Base-by-base conservation (phyloP, 257 asterid genomes). In the Euphrasia confusa region DNA sequence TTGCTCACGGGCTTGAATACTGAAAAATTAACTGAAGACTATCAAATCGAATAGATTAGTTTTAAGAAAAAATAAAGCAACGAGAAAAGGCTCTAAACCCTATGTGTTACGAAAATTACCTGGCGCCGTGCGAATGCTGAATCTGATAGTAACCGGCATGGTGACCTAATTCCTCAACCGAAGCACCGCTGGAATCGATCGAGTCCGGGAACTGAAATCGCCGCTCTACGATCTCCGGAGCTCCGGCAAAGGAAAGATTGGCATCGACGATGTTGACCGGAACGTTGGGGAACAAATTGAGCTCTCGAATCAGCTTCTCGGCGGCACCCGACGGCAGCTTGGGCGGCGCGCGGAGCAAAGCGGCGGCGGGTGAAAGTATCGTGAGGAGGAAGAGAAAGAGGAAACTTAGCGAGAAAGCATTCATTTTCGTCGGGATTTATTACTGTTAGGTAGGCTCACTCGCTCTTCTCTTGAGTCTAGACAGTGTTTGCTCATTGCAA, bases 141-240 rank as follows among this genome's bases (percentile, higher is more conserved):
- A 90, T 83, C 74, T 85, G 66, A 68, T 83, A 88, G 80, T 90
- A 90, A 60, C 98, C 98, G 24, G 98, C 96, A 79, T 90, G 87
- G 50, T 90, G 96, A 14, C 91, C 96, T 45, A 90, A 74, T 55
- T 80, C 86, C 54, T 83, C 83, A 49, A 73, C 76, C 14, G 95
- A 73, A 54, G 69, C 80, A 30, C 87, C 81, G 48, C 71, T 64
- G 17, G 84, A 40, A 63, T 77, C 87, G 18, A 80, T 68, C 71
- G 85, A 69, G 72, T 75, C 76, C 50, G 94, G 95, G 64, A 84
- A 80, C 60, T 32, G 60, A 42, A 90, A 71, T 58, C 78, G 86
- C 88, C 80, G 82, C 92, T 90, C 98, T 5, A 85, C 81, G 40
- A 90, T 67, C 64, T 61, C 69, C 58, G 84, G 77, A 57, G 42